These are phyloP conservation scores for Aspergillus proliferans DNA, from an alignment of 2,329 filamentous ascomycete species.

Conservation along the genomic window DNA sequence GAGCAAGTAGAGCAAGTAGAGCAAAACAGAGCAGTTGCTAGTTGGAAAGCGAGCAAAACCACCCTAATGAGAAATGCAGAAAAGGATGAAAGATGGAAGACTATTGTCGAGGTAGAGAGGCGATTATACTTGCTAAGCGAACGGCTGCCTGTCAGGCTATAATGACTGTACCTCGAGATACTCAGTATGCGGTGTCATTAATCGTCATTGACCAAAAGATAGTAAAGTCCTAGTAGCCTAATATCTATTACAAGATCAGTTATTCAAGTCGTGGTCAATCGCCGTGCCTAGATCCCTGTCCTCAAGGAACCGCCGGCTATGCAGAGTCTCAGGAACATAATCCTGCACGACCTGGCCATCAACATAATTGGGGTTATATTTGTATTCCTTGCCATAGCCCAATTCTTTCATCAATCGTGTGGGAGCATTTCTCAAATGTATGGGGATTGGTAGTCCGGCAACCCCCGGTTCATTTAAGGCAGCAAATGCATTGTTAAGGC, in stretches of 20 bases:
- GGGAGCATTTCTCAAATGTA: slow-evolving; percentile 86
- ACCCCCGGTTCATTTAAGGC: slow-evolving; percentile 78
- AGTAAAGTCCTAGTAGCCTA: no score
- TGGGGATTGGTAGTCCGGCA: slow-evolving; percentile 71
- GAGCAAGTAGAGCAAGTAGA: no score
- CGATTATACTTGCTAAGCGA: no score
- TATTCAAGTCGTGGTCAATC: slow-evolving; percentile 63
- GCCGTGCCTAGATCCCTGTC: slow-evolving; percentile 71
- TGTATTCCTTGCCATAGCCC: slow-evolving; percentile 85
- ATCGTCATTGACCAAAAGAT: no score
- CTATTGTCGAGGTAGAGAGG: no score
- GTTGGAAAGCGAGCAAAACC: no score
- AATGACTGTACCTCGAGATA: no score
- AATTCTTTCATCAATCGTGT: slow-evolving; percentile 89
- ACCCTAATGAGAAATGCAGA: no score
- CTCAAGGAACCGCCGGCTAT: slow-evolving; percentile 69
- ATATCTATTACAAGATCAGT: slow-evolving; percentile 9
- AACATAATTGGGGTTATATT: slow-evolving; percentile 88
- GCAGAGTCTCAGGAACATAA: slow-evolving; percentile 75
- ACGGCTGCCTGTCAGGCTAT: no score
- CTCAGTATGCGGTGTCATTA: no score
- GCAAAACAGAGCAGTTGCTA: no score
- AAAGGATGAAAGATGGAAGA: no score
- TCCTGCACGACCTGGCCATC: slow-evolving; percentile 78
- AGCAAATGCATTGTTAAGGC: slow-evolving; percentile 69